Conservation (phyloP, 768 basidiomycete genomes). For the Mycena amicta region DNA sequence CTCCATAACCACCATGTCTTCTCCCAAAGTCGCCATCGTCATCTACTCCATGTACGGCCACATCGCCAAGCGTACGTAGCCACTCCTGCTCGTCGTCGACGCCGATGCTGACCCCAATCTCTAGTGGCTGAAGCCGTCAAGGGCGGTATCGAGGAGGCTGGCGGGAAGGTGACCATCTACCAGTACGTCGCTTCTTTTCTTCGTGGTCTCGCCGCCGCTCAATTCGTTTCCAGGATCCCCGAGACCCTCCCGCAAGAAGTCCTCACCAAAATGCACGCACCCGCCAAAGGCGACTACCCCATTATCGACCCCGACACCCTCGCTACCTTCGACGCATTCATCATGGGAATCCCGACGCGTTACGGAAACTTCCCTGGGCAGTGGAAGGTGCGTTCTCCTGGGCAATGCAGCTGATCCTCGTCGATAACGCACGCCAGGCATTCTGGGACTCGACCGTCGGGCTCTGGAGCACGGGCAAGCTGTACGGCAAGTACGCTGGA, state of each 20-base stretch:
- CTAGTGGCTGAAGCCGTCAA: constrained; percentile 65
- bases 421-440: no score
- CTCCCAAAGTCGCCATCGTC: constrained; percentile 67
- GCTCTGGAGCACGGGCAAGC: constrained; percentile 59
- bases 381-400: no score
- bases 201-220: neutral
- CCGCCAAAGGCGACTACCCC: constrained; percentile 73
- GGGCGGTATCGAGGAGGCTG: constrained; percentile 48
- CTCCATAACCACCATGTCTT: no score
- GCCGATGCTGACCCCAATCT: no score
- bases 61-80: constrained; percentile 61
- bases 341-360: constrained; percentile 73
- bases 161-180: constrained; percentile 53
- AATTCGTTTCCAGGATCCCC: constrained; percentile 52
- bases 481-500: constrained; percentile 78
- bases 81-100: constrained; percentile 8
- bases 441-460: constrained; percentile 80
- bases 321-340: constrained; percentile 65
- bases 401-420: no score
- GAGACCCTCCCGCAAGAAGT: constrained; percentile 79
- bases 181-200: constrained; percentile 44
- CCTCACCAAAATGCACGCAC: constrained; percentile 68
- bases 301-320: constrained; percentile 59
- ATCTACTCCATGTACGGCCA: constrained; percentile 80
- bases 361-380: constrained; percentile 77